A percentile compares a stretch with the other conserved stretches of the same genome.
These are phyloP conservation scores for Diaporthe sp. DNA, from an alignment of 2,329 filamentous ascomycete species.

Conservation along the genomic window DNA sequence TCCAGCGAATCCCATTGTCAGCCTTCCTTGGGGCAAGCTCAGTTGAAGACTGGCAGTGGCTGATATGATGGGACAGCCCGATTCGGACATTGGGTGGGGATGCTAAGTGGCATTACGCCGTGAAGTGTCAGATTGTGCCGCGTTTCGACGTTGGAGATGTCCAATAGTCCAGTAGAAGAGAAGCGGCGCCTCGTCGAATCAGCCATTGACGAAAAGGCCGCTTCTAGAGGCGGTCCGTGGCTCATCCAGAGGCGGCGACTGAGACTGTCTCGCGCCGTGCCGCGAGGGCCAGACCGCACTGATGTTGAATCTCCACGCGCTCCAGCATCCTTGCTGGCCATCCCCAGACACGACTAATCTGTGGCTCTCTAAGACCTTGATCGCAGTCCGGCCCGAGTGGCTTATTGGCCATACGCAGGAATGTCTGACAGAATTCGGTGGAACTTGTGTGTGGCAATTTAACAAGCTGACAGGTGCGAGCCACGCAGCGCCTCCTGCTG, in stretches of 20 bases:
- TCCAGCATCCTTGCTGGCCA: not conserved
- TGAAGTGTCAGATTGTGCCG: slow-evolving; percentile 11
- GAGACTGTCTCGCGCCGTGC: not conserved
- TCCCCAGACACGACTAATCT: not conserved
- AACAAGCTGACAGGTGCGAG: not conserved
- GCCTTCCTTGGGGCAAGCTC: not conserved
- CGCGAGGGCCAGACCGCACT: too few species aligned
- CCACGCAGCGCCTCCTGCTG: not conserved
- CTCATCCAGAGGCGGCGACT: not conserved
- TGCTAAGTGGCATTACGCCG: not conserved
- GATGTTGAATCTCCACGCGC: not conserved
- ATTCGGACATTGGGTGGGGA: slow-evolving; percentile 19
- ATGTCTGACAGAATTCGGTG: slow-evolving; percentile 1
- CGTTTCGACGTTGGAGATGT: not conserved
- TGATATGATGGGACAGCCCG: not conserved
- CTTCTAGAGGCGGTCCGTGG: not conserved
- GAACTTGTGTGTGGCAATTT: not conserved
- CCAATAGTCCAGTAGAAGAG: not conserved
- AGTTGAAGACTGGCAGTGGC: not conserved
- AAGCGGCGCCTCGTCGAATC: not conserved
- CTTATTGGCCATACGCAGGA: slow-evolving; percentile 8
- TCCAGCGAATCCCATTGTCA: not conserved
- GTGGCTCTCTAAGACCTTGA: slow-evolving; percentile 7
- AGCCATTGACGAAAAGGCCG: not conserved
- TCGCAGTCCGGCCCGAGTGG: slow-evolving; percentile 4